phyloP scores from a whole-genome alignment of 1,139 yeast genomes.

The Nakaseomyces sp. region DNA sequence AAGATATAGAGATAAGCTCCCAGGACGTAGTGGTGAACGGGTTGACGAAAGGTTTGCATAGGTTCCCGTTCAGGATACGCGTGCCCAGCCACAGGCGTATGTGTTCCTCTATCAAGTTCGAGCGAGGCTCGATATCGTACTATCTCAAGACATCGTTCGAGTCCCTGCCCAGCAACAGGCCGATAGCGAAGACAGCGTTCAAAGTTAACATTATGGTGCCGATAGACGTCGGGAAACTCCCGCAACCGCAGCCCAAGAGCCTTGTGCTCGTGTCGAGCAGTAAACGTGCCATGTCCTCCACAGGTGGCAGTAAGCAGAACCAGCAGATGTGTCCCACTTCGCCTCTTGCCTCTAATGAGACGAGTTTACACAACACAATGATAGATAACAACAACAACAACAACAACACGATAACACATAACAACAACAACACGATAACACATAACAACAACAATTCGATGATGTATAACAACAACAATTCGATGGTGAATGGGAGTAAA shows the following conservation, averaged over 20 bases:
- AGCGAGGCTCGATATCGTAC: conserved; percentile 75
- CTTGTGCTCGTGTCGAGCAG: not conserved
- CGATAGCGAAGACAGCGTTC: not conserved
- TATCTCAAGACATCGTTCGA: conserved; percentile 49
- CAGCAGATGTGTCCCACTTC: too few relatives aligned
- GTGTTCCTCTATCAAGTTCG: conserved; percentile 72
- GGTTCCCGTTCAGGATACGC: conserved; percentile 75
- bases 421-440: too few relatives aligned
- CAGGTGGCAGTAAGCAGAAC: too few relatives aligned
- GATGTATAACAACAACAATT: too few relatives aligned
- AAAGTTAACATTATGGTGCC: not conserved
- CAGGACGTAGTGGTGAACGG: conserved; percentile 37
- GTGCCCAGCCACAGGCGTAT: conserved; percentile 60
- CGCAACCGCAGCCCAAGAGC: not conserved
- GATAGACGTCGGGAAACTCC: not conserved
- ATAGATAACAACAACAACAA: too few relatives aligned
- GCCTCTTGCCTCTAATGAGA: too few relatives aligned
- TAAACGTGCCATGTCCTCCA: too few relatives aligned
- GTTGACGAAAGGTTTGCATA: conserved; percentile 69
- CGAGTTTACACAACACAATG: too few relatives aligned
- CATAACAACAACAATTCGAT: too few relatives aligned
- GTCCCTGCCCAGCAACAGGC: conserved; percentile 12
- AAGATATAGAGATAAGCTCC: too few relatives aligned
- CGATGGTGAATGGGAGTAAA: too few relatives aligned
- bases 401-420: too few relatives aligned